Percentiles rank a stretch among this genome's conserved stretches.
phyloP scores from a whole-genome alignment of 169 alveolate species.

The Eimeria necatrix region DNA sequence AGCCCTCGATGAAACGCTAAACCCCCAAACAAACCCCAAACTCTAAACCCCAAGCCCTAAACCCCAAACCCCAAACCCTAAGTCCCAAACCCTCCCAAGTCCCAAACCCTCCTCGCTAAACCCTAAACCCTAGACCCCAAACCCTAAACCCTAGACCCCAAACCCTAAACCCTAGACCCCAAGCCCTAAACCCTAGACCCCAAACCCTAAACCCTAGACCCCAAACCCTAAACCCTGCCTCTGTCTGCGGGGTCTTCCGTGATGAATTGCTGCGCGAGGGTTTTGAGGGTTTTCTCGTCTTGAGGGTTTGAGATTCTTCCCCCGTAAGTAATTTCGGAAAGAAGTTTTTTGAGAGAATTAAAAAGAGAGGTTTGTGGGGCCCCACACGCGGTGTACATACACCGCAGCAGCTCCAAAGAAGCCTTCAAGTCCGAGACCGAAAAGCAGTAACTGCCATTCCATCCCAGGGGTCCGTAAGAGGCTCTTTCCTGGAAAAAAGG shows the following conservation, averaged over 20 bases:
- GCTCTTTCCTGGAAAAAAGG: slow-evolving; percentile 94
- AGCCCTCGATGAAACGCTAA: too few relatives aligned
- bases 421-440: slow-evolving; percentile 97
- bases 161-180: too few relatives aligned
- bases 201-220: too few relatives aligned
- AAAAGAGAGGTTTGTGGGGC: slow-evolving; percentile 92
- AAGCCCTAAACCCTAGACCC: too few relatives aligned
- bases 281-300: slow-evolving; percentile 89
- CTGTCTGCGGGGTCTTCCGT: background rate
- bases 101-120: too few relatives aligned
- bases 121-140: too few relatives aligned
- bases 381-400: slow-evolving; percentile 84
- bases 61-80: too few relatives aligned
- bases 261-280: slow-evolving; percentile 11
- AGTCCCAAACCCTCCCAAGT: too few relatives aligned
- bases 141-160: too few relatives aligned
- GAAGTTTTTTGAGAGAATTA: slow-evolving; percentile 95
- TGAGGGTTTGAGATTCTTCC: slow-evolving; percentile 98
- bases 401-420: slow-evolving; percentile 86
- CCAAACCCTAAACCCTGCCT: background rate
- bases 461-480: slow-evolving; percentile 97
- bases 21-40: too few relatives aligned
- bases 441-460: slow-evolving; percentile 97
- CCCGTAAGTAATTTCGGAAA: slow-evolving; percentile 97
- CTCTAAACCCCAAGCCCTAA: too few relatives aligned